Conservation (phyloP, 202 grass and related monocot species). For the Setaria italica region DNA sequence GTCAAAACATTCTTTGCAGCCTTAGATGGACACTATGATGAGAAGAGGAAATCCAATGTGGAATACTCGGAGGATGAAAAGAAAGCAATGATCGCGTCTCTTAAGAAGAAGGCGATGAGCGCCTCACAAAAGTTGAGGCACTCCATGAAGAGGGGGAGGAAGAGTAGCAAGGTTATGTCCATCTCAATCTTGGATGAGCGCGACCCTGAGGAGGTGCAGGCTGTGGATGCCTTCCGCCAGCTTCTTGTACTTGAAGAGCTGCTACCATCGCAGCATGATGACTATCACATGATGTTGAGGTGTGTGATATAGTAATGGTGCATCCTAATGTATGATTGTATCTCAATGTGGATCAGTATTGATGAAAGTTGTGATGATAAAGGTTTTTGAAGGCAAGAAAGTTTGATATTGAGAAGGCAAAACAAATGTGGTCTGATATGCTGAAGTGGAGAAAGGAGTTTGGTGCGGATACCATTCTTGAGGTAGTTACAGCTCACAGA, state of each 20-base stretch:
- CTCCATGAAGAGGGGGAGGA: slow-evolving; percentile 83
- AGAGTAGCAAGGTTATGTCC: slow-evolving; percentile 96
- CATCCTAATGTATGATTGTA: background rate
- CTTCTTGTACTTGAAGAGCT: slow-evolving; percentile 91
- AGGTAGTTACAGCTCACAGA: slow-evolving; percentile 51
- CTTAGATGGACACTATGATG: slow-evolving; percentile 59
- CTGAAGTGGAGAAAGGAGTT: slow-evolving; percentile 97
- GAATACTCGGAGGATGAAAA: slow-evolving; percentile 80
- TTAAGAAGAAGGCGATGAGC: slow-evolving; percentile 79
- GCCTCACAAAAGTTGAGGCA: slow-evolving; percentile 87
- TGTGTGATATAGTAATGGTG: slow-evolving; percentile 31
- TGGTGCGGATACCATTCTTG: slow-evolving; percentile 73
- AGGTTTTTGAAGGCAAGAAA: slow-evolving; percentile 95
- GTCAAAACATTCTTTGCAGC: slow-evolving; percentile 24
- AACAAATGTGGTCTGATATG: slow-evolving; percentile 99
- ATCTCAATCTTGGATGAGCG: slow-evolving; percentile 84
- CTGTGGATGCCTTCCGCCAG: slow-evolving; percentile 93
- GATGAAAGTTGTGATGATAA: slow-evolving; percentile 35
- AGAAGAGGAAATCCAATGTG: slow-evolving; percentile 82
- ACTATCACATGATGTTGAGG: slow-evolving; percentile 98
- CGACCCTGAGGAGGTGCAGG: slow-evolving; percentile 84
- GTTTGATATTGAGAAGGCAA: slow-evolving; percentile 89
- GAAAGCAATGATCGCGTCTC: slow-evolving; percentile 62
- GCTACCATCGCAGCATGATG: slow-evolving; percentile 84
- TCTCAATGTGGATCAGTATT: slow-evolving; percentile 27